Evolutionary conservation across 2,329 filamentous ascomycete species (phyloP), one percentile per base, ranked within the genome.

Genomic region (Corynespora cassiicola): DNA sequence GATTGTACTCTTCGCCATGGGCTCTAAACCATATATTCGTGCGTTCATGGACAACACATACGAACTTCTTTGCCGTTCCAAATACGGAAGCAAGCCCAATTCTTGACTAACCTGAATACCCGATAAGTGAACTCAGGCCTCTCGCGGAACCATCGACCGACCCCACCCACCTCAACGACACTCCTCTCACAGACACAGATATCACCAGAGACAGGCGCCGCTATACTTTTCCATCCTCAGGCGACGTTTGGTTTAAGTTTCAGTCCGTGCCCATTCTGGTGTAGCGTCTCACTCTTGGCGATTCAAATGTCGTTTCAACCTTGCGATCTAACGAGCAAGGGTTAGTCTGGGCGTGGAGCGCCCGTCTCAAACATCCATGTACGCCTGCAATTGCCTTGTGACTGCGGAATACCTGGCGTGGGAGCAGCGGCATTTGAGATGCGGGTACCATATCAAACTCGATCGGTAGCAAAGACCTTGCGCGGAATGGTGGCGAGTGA

Each of bases 261-360:
- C 53, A 58, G 31, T 24, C 43, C 36, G 42, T 48, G 16, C 28
- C 52, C 54, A 42, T 34, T 35, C 16, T 31, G 33, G 40, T 33
- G 32, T 58, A 54, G 55, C 49, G 38, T 63, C 53, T 53, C 47
- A 63, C 56, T 54, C 54, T 56, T 59, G 51, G 56, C 56, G 56
- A 57, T 55, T 60, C 59, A 65, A 31, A 49, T 28, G 31, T 32
- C 26, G 61, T 65, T 63, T 65, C 53, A 57, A 35, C 44, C 34
- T 42, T 28, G 38, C 36, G 30, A 43, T 16, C 53, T 58, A 57
- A 58, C 58, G 45, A 36, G 39, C 47, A 35, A 22, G 29, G 39
- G 39, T 35, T 57, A 57, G 50, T 30, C 38, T 26, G 30, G 33
- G 37, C 40, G 36, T 45, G 24, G 38, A 41, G 34, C 31, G 31